Evolutionary conservation across 2,329 filamentous ascomycete species (phyloP), one percentile per base, ranked within the genome.

Genomic region (Fragosphaeria purpurea): DNA sequence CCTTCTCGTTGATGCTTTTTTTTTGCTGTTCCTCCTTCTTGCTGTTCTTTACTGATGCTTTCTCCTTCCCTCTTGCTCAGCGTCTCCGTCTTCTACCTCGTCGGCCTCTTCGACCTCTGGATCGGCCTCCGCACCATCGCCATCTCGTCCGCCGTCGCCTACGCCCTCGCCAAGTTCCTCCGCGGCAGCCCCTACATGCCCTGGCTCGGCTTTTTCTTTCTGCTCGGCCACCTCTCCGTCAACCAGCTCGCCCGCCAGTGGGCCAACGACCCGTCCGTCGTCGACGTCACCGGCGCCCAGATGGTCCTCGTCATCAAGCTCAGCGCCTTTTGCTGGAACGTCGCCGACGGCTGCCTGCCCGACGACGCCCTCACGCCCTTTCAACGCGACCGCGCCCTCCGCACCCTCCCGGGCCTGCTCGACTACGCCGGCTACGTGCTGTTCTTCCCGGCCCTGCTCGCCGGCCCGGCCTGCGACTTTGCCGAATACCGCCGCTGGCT

Each of bases 301-400:
- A 98, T 98, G 93, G 93, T 98, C 37, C 70, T 97, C 59, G 84
- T 97, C 56, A 98, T 98, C 88, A 98, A 98, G 68, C 80, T 98
- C 38, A 88, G 83, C 30, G 86, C 91, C 5, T 98, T 98, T 63
- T 95, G 88, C 70, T 98, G 93, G 93, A 97, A 97, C 63, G 84
- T 97, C 7, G 89, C 93, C 61, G 93, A 98, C 65, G 94, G 93
- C 22, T 82, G 84, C 52, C 75, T 95, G 22, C 82, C 88, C 4
- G 80, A 85, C 13, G 76, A 84, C 42, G 80, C 90, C 52, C 78
- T 98, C n/a, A 87, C 86, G 1, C 87, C 93, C 46, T 80, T 85
- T 44, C 93, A 98, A 65, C 90, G 85, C 62, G 86, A 90, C 56
- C 82, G 87, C 34, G 85, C 86, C 44, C 76, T 98, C 41, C 75